Percentiles rank a stretch among this genome's conserved stretches.
These are phyloP conservation scores for Talaromyces proteolyticus DNA, from an alignment of 495 filamentous ascomycete species.

Conservation along the genomic window DNA sequence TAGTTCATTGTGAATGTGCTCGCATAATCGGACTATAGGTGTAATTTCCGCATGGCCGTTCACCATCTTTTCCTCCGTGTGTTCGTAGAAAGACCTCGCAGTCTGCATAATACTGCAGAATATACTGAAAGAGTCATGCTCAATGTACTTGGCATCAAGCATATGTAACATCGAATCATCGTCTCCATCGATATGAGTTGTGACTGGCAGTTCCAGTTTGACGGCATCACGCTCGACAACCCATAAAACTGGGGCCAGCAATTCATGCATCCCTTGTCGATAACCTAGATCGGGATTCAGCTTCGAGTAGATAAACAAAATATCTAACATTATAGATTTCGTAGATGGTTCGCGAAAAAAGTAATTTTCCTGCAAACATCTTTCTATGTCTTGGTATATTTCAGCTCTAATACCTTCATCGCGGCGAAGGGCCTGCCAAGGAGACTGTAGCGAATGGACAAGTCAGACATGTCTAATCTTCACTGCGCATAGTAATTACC, in stretches of 20 bases:
- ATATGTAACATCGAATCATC: slow-evolving; percentile 53
- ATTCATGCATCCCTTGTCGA: slow-evolving; percentile 95
- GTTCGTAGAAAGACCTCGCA: slow-evolving; percentile 83
- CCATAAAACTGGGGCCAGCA: slow-evolving; percentile 88
- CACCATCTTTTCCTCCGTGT: slow-evolving; percentile 32
- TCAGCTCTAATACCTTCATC: slow-evolving; percentile 83
- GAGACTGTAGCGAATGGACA: slow-evolving; percentile 58
- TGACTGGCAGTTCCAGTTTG: slow-evolving; percentile 23
- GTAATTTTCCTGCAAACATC: slow-evolving; percentile 85
- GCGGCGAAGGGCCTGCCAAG: slow-evolving; percentile 76
- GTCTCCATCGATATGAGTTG: slow-evolving; percentile 15
- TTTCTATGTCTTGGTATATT: slow-evolving; percentile 91
- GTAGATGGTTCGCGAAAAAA: slow-evolving; percentile 80
- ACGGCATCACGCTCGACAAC: slow-evolving; percentile 80
- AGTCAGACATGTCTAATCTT: slow-evolving; percentile 25
- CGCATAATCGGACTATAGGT: slow-evolving; percentile 79
- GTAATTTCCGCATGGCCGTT: slow-evolving; percentile 48
- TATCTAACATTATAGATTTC: slow-evolving; percentile 78
- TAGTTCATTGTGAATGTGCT: slow-evolving; percentile 76
- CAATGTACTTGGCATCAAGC: slow-evolving; percentile 66
- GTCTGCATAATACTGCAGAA: slow-evolving; percentile 83
- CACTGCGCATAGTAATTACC: slow-evolving; percentile 40
- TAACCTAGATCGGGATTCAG: slow-evolving; percentile 85
- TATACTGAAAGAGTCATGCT: slow-evolving; percentile 86
- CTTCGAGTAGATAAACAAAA: slow-evolving; percentile 92